Evolutionary conservation across 2,329 filamentous ascomycete species (phyloP).

Genomic region (Penicillium sp.): DNA sequence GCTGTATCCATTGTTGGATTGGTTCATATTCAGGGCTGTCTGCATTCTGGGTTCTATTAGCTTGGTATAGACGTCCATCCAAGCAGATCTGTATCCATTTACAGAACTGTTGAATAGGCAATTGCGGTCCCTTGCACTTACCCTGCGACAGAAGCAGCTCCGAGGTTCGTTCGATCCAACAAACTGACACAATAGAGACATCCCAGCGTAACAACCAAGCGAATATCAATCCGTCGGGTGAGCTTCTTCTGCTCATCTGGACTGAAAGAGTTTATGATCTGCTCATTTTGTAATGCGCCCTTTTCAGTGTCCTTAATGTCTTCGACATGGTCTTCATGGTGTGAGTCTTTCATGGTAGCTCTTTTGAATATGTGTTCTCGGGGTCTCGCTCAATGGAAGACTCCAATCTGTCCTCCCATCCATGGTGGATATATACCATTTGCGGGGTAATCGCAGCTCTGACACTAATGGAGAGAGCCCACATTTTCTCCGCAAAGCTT

Average conservation of each 20-base stretch:
- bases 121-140: neutral
- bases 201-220: constrained; percentile 5
- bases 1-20: constrained; percentile 18
- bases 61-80: neutral
- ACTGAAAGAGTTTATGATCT: constrained; percentile 2
- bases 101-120: too few relatives aligned
- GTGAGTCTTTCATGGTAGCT: neutral
- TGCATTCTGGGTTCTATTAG: constrained; percentile 14
- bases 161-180: constrained; percentile 7
- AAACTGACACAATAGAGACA: constrained; percentile 5
- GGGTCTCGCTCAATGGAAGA: constrained; percentile 34
- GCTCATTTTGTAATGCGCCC: neutral
- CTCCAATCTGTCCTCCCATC: neutral
- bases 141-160: constrained; percentile 8
- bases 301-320: constrained; percentile 1
- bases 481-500: constrained; percentile 2
- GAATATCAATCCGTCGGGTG: constrained; percentile 6
- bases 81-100: too few relatives aligned
- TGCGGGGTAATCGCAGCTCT: constrained; percentile 1
- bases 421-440: neutral
- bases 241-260: constrained; percentile 6
- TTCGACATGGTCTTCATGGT: neutral
- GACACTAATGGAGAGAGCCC: neutral
- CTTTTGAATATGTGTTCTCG: neutral
- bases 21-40: constrained; percentile 13